phyloP scores from a whole-genome alignment of 164 flowering plant species.

The Euptelea pleiosperma region DNA sequence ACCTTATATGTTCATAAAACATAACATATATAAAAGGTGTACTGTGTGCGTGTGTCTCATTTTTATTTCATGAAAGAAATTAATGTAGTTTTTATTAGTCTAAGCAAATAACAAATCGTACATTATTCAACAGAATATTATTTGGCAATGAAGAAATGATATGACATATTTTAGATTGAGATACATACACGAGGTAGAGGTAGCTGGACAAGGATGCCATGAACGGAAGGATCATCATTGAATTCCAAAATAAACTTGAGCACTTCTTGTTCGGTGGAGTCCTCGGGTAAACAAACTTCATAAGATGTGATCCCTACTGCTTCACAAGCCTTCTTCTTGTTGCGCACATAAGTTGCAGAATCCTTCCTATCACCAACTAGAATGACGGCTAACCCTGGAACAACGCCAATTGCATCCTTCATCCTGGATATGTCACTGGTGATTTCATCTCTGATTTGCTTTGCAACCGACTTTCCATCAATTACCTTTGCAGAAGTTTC shows the following conservation, averaged over 20 bases:
- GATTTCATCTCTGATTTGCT: conserved; percentile 72
- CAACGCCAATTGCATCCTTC: conserved; percentile 71
- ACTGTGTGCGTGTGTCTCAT: no score
- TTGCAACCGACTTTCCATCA: conserved; percentile 82
- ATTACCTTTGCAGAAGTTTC: conserved; percentile 60
- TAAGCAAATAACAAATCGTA: no score
- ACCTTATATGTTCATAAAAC: no score
- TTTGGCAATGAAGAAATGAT: no score
- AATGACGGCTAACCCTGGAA: conserved; percentile 95
- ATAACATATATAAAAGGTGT: no score
- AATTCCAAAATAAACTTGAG: conserved; percentile 52
- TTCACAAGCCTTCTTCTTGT: conserved; percentile 85
- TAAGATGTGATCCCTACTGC: conserved; percentile 81
- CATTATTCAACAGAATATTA: no score
- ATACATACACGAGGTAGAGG: conserved; percentile 81
- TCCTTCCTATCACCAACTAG: conserved; percentile 91
- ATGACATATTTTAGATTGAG: not conserved
- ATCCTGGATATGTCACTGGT: conserved; percentile 62
- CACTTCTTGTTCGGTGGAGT: conserved; percentile 68
- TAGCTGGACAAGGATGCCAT: conserved; percentile 94
- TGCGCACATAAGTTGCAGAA: conserved; percentile 88
- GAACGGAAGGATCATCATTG: conserved; percentile 73
- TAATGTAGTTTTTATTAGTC: no score
- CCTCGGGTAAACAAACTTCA: conserved; percentile 66
- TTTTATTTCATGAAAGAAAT: no score